A percentile compares a stretch with the other conserved stretches of the same genome.
These are phyloP conservation scores for Scenedesmus sp. DNA, from an alignment of 163 green algal genomes.

Conservation along the genomic window DNA sequence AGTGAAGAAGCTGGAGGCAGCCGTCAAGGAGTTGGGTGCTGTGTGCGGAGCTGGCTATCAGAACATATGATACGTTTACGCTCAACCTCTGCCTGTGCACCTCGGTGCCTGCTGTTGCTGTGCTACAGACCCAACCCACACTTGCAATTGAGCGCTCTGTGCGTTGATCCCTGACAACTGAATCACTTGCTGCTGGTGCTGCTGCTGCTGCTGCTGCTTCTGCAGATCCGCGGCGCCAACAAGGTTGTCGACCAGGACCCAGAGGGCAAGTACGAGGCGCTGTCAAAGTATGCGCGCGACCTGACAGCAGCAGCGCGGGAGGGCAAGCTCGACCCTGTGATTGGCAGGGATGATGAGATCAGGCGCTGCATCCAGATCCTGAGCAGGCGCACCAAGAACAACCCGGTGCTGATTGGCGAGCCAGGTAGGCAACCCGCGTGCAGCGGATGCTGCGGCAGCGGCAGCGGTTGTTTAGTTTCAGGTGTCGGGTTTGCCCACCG, in stretches of 20 bases:
- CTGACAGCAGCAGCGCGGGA: conserved; percentile 89
- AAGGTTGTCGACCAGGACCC: conserved; percentile 76
- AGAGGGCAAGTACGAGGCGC: conserved; percentile 95
- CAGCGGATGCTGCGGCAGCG: not conserved
- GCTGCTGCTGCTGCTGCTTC: conserved; percentile 48
- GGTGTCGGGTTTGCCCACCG: not conserved
- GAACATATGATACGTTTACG: no score
- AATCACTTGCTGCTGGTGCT: conserved; percentile 3
- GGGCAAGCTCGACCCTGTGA: conserved; percentile 97
- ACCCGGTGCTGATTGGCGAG: conserved; percentile 94
- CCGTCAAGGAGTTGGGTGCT: conserved; percentile 75
- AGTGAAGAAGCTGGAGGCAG: conserved; percentile 73
- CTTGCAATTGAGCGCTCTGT: conserved; percentile 4
- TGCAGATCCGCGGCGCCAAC: conserved; percentile 60
- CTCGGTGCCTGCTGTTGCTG: not conserved
- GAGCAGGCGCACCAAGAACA: conserved; percentile 97
- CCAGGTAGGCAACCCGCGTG: conserved; percentile 50
- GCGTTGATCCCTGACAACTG: no score
- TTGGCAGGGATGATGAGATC: conserved; percentile 96
- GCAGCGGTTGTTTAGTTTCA: not conserved
- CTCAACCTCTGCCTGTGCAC: not conserved
- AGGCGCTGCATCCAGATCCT: conserved; percentile 90
- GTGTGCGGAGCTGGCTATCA: no score
- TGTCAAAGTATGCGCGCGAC: conserved; percentile 95
- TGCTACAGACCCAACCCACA: not conserved